Evolutionary conservation across 495 filamentous ascomycete genomes (phyloP), one percentile per base, ranked within the genome.

Genomic region (Penicillium diatomitis): DNA sequence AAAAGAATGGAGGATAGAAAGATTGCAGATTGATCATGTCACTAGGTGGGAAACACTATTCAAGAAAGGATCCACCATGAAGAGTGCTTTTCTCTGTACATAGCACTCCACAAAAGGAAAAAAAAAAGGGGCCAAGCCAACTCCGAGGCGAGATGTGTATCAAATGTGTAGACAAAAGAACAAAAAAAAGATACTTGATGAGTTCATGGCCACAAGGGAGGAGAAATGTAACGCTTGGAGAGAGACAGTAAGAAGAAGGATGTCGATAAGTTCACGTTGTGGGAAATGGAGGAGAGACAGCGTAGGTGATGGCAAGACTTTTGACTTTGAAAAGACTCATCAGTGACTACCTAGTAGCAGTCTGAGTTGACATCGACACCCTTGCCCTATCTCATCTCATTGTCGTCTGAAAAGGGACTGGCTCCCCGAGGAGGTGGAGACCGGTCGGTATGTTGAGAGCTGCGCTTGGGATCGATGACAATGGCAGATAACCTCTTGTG

Each of bases 301-400:
- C 20, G 20, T 20, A 20, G 20, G 20, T 2, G 20, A 20, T 20
- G 20, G 20, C 20, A 20, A 20, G 20, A 20, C 20, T 20, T 20
- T 20, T 20, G 20, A 20, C 20, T 20, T 0, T 20, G 20, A 20
- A 20, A 20, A 20, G 20, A 2, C 20, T 20, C 20, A 20, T 20
- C 20, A 20, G 20, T 20, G 20, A 20, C 20, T 20, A 20, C 20
- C 20, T 20, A 20, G 20, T 20, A 20, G 20, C 20, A 20, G 20
- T 20, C 20, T 20, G 20, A 1, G 20, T 20, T 20, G 20, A 20
- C 20, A 20, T 2, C 20, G 20, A 20, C 20, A 30, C 27, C 29
- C 29, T 6, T 30, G 11, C n/a, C 46, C 55, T 76, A 90, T 70
- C 83, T 87, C 51, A 82, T 70, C 57, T 70, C 72, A 44, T 75